Evolutionary conservation across 257 asterid genomes (phyloP).

Genomic region (Avicennia marina): DNA sequence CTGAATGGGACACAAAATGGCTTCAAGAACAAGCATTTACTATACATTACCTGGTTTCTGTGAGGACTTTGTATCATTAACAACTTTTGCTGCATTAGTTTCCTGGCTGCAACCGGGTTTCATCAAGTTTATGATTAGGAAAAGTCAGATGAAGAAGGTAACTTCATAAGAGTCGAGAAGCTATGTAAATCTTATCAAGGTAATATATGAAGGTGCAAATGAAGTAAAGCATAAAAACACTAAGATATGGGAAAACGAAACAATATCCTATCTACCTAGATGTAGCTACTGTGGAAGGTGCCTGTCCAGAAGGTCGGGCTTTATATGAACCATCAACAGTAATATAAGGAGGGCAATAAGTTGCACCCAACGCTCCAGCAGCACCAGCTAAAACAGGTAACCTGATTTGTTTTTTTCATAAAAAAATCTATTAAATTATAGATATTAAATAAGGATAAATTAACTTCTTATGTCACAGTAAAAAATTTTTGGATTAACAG

Average conservation of each 20-base stretch:
- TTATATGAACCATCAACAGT: slow-evolving; percentile 78
- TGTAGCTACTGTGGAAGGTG: slow-evolving; percentile 46
- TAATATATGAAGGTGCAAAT: no score
- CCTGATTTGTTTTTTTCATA: slow-evolving; percentile 42
- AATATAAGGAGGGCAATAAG: slow-evolving; percentile 71
- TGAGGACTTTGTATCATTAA: slow-evolving; percentile 57
- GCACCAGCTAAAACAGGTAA: slow-evolving; percentile 93
- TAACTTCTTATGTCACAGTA: not conserved
- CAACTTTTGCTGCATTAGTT: slow-evolving; percentile 38
- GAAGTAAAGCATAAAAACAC: not conserved
- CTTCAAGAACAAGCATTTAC: not conserved
- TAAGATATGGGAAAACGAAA: not conserved
- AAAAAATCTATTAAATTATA: not conserved
- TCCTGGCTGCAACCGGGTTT: slow-evolving; percentile 64
- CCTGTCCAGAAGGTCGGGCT: slow-evolving; percentile 62
- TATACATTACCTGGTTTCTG: slow-evolving; percentile 66
- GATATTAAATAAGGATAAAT: not conserved
- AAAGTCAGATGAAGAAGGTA: not conserved
- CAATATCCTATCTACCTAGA: slow-evolving; percentile 44
- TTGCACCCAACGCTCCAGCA: slow-evolving; percentile 82
- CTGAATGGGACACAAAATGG: not conserved
- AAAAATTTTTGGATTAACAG: not conserved
- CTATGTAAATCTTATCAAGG: no score
- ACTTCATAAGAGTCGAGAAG: not conserved
- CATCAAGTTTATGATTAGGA: not conserved